phyloP scores from a whole-genome alignment of 306 rosid species.

The Leucaena leucocephala region DNA sequence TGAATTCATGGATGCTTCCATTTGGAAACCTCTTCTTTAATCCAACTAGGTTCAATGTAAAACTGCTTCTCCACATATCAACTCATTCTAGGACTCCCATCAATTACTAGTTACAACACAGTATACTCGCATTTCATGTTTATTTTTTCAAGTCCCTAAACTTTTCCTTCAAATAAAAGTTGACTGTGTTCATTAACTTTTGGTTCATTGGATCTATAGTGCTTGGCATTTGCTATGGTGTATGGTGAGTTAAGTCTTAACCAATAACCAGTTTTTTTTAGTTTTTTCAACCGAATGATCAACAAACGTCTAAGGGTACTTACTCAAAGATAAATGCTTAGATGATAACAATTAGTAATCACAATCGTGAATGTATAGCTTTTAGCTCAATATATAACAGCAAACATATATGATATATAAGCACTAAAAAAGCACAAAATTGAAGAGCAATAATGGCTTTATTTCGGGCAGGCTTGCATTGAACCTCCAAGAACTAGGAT shows the following conservation, averaged over 20 bases:
- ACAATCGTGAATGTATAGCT: not conserved
- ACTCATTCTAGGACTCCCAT: not conserved
- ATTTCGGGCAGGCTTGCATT: slow-evolving; percentile 11
- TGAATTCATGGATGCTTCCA: not conserved
- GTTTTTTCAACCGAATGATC: not conserved
- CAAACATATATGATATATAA: not conserved
- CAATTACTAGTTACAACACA: too few relatives aligned
- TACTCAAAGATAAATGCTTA: not conserved
- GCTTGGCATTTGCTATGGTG: not conserved
- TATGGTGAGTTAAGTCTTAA: too few relatives aligned
- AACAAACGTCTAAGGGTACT: not conserved
- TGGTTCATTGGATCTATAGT: not conserved
- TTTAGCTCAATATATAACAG: not conserved
- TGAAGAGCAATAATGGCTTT: not conserved
- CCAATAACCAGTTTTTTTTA: not conserved
- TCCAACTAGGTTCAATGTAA: not conserved
- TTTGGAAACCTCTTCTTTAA: not conserved
- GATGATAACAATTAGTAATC: not conserved
- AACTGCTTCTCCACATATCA: not conserved
- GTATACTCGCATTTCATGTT: not conserved
- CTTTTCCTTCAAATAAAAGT: not conserved
- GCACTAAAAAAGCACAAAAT: not conserved
- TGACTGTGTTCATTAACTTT: not conserved
- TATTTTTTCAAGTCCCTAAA: not conserved
- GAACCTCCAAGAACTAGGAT: not conserved